Percentiles rank a stretch among this genome's conserved stretches.
These are phyloP conservation scores for Xerocomellus dryophilus DNA, from an alignment of 768 basidiomycete species.

Conservation along the genomic window DNA sequence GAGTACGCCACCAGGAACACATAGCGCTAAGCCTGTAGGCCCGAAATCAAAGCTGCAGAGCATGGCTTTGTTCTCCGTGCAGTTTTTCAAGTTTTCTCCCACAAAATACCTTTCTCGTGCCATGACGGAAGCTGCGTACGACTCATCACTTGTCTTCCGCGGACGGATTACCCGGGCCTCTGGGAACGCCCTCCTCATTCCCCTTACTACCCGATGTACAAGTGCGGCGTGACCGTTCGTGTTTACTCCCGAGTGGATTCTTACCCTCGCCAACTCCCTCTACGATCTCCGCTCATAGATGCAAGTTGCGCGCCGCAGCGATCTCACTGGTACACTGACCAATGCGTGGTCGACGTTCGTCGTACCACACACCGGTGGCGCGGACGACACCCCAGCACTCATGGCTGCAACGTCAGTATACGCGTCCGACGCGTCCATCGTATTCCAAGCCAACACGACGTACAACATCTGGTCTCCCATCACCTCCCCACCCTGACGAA, in stretches of 20 bases:
- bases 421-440: slow-evolving; percentile 46
- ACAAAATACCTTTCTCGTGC: not conserved
- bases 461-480: slow-evolving; percentile 64
- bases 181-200: no score
- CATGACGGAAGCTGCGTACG: not conserved
- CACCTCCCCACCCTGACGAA: slow-evolving; percentile 50
- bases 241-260: not conserved
- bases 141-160: not conserved
- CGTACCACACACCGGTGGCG: slow-evolving; percentile 46
- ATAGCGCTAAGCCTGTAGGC: no score
- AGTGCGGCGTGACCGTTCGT: not conserved
- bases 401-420: slow-evolving; percentile 41
- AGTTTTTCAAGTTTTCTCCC: no score
- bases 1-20: not conserved
- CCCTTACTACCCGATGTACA: not conserved
- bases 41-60: no score
- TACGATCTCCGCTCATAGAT: not conserved
- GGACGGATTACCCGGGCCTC: no score
- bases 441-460: slow-evolving; percentile 53
- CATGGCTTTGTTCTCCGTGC: no score
- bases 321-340: slow-evolving; percentile 8
- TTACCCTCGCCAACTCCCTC: not conserved
- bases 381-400: slow-evolving; percentile 53
- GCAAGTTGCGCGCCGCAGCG: not conserved
- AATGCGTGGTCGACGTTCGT: slow-evolving; percentile 47